Evolutionary conservation across 1,139 yeast species (phyloP).

Genomic region (Dujonia santamariae): DNA sequence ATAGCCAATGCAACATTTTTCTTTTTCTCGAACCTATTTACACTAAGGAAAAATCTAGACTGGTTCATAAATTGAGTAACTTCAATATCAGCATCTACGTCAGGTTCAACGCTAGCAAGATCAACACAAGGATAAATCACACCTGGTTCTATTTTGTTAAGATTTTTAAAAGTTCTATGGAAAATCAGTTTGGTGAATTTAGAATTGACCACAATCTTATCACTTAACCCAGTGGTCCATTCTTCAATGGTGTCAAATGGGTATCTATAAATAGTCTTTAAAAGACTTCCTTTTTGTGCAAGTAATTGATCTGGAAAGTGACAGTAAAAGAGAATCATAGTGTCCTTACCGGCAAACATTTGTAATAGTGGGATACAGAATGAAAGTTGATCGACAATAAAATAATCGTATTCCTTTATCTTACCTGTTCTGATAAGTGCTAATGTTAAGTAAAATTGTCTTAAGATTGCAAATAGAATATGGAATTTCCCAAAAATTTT

Average conservation of each 20-base stretch:
- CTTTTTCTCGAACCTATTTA: conserved; percentile 85
- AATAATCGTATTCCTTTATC: conserved; percentile 56
- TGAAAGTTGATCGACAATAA: conserved; percentile 85
- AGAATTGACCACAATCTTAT: conserved; percentile 82
- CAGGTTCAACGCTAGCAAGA: conserved; percentile 12
- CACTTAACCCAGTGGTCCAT: conserved; percentile 73
- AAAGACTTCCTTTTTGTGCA: conserved; percentile 52
- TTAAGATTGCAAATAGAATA: conserved; percentile 76
- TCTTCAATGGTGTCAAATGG: conserved; percentile 86
- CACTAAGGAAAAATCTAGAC: conserved; percentile 56
- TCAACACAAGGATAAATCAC: conserved; percentile 92
- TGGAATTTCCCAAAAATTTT: conserved; percentile 61
- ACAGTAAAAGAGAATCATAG: conserved; percentile 74
- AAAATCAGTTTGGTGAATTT: conserved; percentile 75
- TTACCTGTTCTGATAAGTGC: conserved; percentile 49
- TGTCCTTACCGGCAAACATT: conserved; percentile 38
- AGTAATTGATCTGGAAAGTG: conserved; percentile 93
- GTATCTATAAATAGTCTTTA: conserved; percentile 65
- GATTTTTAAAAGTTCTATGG: conserved; percentile 55
- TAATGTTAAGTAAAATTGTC: conserved; percentile 71
- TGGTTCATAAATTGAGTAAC: conserved; percentile 32
- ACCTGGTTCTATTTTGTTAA: conserved; percentile 47
- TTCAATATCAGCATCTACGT: conserved; percentile 25
- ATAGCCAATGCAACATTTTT: conserved; percentile 82
- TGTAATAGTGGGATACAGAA: conserved; percentile 78